Evolutionary conservation across 768 basidiomycete species (phyloP).

Genomic region (Butyriboletus loyo): DNA sequence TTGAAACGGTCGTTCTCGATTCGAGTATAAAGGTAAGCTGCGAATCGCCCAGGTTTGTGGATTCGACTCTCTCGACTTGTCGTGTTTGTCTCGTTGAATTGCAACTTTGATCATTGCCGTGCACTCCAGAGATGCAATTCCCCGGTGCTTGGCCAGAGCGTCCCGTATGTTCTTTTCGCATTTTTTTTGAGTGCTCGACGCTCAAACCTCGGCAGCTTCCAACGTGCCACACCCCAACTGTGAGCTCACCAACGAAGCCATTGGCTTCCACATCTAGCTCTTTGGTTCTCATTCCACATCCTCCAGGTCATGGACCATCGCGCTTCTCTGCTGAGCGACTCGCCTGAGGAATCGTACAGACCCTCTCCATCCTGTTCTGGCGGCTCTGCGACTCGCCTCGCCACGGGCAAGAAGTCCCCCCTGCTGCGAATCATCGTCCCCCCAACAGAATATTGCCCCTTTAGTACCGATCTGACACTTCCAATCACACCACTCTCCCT

Average conservation of each 20-base stretch:
- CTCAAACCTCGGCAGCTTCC: neutral
- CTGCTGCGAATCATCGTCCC: slow-evolving; percentile 32
- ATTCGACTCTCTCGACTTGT: slow-evolving; percentile 1
- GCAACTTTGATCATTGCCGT: slow-evolving; percentile 20
- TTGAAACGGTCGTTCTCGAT: slow-evolving; percentile 11
- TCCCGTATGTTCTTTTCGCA: slow-evolving; percentile 12
- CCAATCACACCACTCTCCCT: slow-evolving; percentile 28
- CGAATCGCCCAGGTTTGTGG: slow-evolving; percentile 14
- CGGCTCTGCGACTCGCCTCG: slow-evolving; percentile 10
- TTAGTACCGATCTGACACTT: slow-evolving; percentile 30
- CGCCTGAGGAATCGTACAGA: slow-evolving; percentile 9
- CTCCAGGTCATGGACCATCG: slow-evolving; percentile 19
- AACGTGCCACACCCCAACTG: neutral
- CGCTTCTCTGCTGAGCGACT: slow-evolving; percentile 4
- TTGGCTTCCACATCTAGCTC: neutral
- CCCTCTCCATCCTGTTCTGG: neutral
- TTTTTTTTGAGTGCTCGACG: neutral
- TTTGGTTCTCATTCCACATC: neutral
- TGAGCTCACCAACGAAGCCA: slow-evolving; percentile 2
- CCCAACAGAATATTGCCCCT: slow-evolving; percentile 34
- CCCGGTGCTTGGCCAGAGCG: slow-evolving; percentile 26
- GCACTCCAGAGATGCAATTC: slow-evolving; percentile 15
- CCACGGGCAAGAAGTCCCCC: slow-evolving; percentile 17
- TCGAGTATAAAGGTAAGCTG: slow-evolving; percentile 16
- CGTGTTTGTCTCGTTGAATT: slow-evolving; percentile 7